Evolutionary conservation across 345 rosid genomes (phyloP).

Genomic region (Citropsis articulata): DNA sequence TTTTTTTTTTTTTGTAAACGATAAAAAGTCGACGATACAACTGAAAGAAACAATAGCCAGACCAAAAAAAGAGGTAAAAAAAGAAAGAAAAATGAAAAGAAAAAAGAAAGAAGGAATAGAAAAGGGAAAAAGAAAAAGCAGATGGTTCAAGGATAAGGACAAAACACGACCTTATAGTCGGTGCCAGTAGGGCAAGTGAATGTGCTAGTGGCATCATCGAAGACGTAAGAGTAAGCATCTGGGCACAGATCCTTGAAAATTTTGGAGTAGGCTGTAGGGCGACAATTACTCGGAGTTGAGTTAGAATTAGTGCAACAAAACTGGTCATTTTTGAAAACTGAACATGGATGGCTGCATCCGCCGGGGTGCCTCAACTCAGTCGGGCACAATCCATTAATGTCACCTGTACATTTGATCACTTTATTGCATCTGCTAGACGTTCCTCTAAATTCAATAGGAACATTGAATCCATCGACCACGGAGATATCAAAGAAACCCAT

Average conservation of each 20-base stretch:
- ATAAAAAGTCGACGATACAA: no score
- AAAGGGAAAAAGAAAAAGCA: no score
- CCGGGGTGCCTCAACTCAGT: slow-evolving; percentile 7
- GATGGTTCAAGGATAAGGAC: slow-evolving; percentile 20
- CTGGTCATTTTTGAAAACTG: slow-evolving; percentile 38
- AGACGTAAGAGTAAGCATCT: slow-evolving; percentile 39
- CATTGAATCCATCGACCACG: slow-evolving; percentile 23
- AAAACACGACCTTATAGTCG: slow-evolving; percentile 44
- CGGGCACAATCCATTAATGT: slow-evolving; percentile 55
- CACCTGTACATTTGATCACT: slow-evolving; percentile 7
- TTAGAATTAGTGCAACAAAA: slow-evolving; percentile 34
- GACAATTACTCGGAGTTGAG: background rate
- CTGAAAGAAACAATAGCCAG: no score
- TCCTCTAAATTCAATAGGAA: slow-evolving; percentile 25
- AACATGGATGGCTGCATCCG: slow-evolving; percentile 27
- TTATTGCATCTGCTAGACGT: background rate
- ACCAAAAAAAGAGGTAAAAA: no score
- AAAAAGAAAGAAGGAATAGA: no score
- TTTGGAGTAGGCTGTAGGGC: slow-evolving; percentile 17
- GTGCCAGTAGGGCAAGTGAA: slow-evolving; percentile 37
- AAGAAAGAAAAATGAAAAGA: no score
- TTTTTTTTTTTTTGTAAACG: no score
- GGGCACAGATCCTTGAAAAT: slow-evolving; percentile 37
- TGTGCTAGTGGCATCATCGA: slow-evolving; percentile 38
- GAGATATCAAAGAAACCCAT: slow-evolving; percentile 13